Percentiles rank a stretch among this genome's conserved stretches.
Conservation (phyloP, 805 yeast genomes). For the Metschnikowia chrysomelidarum region DNA sequence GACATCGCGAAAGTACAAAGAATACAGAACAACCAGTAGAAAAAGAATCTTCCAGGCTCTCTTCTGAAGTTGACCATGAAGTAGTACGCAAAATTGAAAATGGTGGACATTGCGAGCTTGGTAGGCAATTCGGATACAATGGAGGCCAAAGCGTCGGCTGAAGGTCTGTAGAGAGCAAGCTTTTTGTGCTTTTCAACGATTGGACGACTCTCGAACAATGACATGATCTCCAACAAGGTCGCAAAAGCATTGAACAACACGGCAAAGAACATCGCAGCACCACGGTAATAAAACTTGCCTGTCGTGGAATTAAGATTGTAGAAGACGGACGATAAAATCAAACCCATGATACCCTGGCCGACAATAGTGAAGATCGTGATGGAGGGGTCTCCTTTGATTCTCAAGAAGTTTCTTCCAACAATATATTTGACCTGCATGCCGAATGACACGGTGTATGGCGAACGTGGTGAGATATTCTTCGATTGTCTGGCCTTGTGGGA, state of each 20-base stretch:
- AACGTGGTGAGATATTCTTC: constrained; percentile 32
- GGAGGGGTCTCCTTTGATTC: constrained; percentile 55
- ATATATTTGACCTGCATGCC: constrained; percentile 41
- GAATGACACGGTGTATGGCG: constrained; percentile 37
- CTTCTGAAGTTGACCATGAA: constrained; percentile 35
- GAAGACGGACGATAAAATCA: constrained; percentile 60
- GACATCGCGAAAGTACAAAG: constrained; percentile 32
- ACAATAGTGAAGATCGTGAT: constrained; percentile 50
- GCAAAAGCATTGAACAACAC: constrained; percentile 60
- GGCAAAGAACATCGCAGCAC: constrained; percentile 62
- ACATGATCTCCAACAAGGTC: constrained; percentile 57
- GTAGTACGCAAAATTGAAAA: constrained; percentile 33
- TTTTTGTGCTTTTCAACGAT: constrained; percentile 69
- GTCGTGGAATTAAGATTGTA: constrained; percentile 51
- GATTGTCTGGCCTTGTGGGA: constrained; percentile 37
- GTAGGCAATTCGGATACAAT: constrained; percentile 62
- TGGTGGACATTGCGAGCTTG: constrained; percentile 39
- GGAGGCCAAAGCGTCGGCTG: constrained; percentile 68
- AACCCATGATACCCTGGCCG: constrained; percentile 55
- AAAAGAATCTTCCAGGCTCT: constrained; percentile 36
- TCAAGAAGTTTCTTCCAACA: constrained; percentile 51
- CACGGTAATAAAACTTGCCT: constrained; percentile 57
- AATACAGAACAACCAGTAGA: constrained; percentile 32
- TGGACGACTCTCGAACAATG: constrained; percentile 58
- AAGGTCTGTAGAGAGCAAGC: constrained; percentile 70